These are phyloP conservation scores for Globisporangium emineosum DNA, from an alignment of 352 stramenopile genomes.

Conservation along the genomic window DNA sequence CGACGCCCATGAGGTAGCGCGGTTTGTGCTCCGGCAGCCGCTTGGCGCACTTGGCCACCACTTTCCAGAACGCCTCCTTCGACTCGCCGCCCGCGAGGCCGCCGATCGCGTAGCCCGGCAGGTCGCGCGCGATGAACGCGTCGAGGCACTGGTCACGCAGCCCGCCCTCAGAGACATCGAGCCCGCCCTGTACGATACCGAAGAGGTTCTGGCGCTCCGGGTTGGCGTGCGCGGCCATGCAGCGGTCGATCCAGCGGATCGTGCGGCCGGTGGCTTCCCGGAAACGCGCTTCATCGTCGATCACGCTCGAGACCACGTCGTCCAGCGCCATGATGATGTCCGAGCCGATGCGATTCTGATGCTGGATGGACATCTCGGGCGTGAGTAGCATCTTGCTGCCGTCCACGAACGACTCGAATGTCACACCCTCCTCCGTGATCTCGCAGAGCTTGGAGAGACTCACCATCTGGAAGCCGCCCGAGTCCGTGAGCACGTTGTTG, in stretches of 20 bases:
- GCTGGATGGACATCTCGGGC: slow-evolving; percentile 89
- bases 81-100: slow-evolving; percentile 92
- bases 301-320: slow-evolving; percentile 93
- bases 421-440: slow-evolving; percentile 85
- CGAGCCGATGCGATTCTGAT: slow-evolving; percentile 95
- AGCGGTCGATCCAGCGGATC: slow-evolving; percentile 95
- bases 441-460: slow-evolving; percentile 93
- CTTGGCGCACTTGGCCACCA: slow-evolving; percentile 79
- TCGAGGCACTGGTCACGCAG: slow-evolving; percentile 93
- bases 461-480: slow-evolving; percentile 98
- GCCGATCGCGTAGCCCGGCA: slow-evolving; percentile 94
- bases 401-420: slow-evolving; percentile 88
- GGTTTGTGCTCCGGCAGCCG: slow-evolving; percentile 92
- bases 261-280: slow-evolving; percentile 90
- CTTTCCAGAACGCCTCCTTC: slow-evolving; percentile 95
- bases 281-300: slow-evolving; percentile 88
- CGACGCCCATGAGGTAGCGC: slow-evolving; percentile 98
- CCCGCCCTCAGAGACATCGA: slow-evolving; percentile 90
- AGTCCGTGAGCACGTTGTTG: slow-evolving; percentile 95
- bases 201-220: slow-evolving; percentile 94
- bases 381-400: slow-evolving; percentile 91
- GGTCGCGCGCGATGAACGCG: slow-evolving; percentile 83
- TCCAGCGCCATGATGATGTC: slow-evolving; percentile 99
- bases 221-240: slow-evolving; percentile 85
- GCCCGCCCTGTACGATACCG: slow-evolving; percentile 94